These are phyloP conservation scores for Blastocystis sp. DNA, from an alignment of 352 stramenopile species.

Conservation along the genomic window DNA sequence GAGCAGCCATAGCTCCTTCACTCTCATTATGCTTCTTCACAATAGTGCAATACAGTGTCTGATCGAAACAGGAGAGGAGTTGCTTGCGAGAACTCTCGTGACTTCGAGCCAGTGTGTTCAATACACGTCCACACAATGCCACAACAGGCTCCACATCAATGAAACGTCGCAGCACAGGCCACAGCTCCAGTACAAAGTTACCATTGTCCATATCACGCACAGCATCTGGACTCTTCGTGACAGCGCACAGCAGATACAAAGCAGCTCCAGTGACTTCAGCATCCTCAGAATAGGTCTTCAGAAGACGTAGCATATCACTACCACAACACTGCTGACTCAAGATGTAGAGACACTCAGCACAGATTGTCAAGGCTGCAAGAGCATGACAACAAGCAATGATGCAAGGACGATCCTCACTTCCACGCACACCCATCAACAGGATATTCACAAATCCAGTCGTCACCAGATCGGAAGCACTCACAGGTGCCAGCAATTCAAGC, in stretches of 20 bases:
- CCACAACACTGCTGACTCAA: constrained; percentile 56
- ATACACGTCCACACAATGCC: constrained; percentile 8
- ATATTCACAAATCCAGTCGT: constrained; percentile 52
- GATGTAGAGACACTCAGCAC: constrained; percentile 38
- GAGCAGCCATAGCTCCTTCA: constrained; percentile 17
- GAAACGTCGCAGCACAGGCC: constrained; percentile 33
- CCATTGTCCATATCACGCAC: constrained; percentile 32
- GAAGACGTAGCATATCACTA: constrained; percentile 16
- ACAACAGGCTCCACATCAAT: constrained; percentile 19
- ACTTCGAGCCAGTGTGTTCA: constrained; percentile 30
- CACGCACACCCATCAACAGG: constrained; percentile 32
- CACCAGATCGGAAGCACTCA: constrained; percentile 37
- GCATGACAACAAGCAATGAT: constrained; percentile 58
- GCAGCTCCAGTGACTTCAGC: constrained; percentile 27
- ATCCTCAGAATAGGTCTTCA: not conserved
- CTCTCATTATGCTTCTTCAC: constrained; percentile 14
- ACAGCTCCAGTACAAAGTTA: constrained; percentile 55
- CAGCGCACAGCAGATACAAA: constrained; percentile 14
- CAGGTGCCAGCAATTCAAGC: not conserved
- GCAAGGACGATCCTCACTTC: not conserved
- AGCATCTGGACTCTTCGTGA: constrained; percentile 27
- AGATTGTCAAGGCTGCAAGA: constrained; percentile 24
- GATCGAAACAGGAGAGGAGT: constrained; percentile 21
- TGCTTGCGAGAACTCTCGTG: constrained; percentile 23
- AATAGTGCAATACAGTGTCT: constrained; percentile 1